Base-by-base conservation (phyloP, 441 rosid species). In the Croton laevigatus region DNA sequence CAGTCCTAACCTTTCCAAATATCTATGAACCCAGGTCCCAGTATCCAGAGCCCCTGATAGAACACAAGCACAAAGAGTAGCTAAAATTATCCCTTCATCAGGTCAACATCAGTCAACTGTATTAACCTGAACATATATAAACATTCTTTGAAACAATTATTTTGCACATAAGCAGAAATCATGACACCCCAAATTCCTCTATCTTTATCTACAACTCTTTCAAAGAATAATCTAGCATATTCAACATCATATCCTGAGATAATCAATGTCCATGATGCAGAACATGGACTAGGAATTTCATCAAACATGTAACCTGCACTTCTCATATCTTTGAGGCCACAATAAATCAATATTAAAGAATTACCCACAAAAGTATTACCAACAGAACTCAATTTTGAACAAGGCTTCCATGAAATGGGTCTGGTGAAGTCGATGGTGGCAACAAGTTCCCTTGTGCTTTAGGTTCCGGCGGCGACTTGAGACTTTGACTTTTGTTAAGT, bases 11-110 rank as follows among this genome's bases (percentile, higher is more conserved):
- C 60, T 75, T 32, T 73, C 67, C 72, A 84, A 53, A 72, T 82
- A 81, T 16, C 79, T 79, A 48, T 89, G 93, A 71, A 82, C 69
- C 86, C 88, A 85, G 71, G 79, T 75, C 22, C 86, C 88, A 48
- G 70, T 73, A 59, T 85, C 86, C 20, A 80, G 64, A 59, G 83
- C 84, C 45, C 86, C 84, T 45, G 82, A 75, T 45, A 80, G 78
- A 71, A 83, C 81, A 34, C 86, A 82, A 68, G 84, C 86, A 67
- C 80, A 52, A 42, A 84, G 72, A n/a, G 78, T 62, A 70, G 78
- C 75, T 44, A 70, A 75, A 36, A 80, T 78, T 66, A 85, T 74
- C 8, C 79, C 84, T 76, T 82, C 88, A 69, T 82, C 88, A 19
- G 83, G 81, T 57, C 73, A 2, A 71, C 44, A 66, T 45, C 69